Evolutionary conservation across 768 basidiomycete species (phyloP).

Genomic region (Leucogyrophana mollusca): DNA sequence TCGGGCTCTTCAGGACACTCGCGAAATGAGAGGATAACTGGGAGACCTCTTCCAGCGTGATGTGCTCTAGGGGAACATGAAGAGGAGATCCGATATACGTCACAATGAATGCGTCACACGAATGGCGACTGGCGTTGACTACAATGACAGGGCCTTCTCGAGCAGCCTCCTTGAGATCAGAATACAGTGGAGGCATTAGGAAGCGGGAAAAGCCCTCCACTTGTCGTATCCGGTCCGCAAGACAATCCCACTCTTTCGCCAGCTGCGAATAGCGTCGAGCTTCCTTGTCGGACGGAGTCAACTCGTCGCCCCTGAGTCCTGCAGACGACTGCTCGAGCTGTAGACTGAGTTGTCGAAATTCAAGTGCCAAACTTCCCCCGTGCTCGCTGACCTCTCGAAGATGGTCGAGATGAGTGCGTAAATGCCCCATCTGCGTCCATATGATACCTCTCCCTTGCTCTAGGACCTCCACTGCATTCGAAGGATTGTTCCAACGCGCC

Average conservation of each 20-base stretch:
- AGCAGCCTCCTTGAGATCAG: slow-evolving; percentile 16
- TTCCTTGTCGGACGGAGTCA: slow-evolving; percentile 4
- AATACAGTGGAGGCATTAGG: slow-evolving; percentile 17
- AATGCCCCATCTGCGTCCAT: slow-evolving; percentile 21
- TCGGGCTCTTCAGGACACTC: slow-evolving; percentile 4
- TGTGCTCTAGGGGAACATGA: slow-evolving; percentile 10
- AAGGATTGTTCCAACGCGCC: slow-evolving; percentile 12
- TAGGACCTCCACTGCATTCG: slow-evolving; percentile 34
- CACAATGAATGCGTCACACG: slow-evolving; percentile 18
- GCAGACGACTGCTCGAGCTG: slow-evolving; percentile 16
- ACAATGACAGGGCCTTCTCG: slow-evolving; percentile 30
- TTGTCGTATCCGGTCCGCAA: slow-evolving; percentile 23
- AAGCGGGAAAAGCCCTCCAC: slow-evolving; percentile 22
- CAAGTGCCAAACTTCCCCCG: slow-evolving; percentile 12
- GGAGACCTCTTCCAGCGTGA: not conserved
- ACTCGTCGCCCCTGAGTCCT: not conserved
- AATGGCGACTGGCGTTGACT: slow-evolving; percentile 24
- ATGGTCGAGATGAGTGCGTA: slow-evolving; percentile 23
- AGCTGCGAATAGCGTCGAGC: slow-evolving; percentile 17
- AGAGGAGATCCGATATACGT: slow-evolving; percentile 9
- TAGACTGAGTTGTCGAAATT: slow-evolving; percentile 16
- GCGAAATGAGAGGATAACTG: not conserved
- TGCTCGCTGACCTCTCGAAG: slow-evolving; percentile 11
- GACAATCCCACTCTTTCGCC: slow-evolving; percentile 22
- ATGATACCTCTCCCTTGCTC: slow-evolving; percentile 27